Percentiles rank a stretch among this genome's conserved stretches.
Conservation (phyloP, 148 eudicot species). For the Rhododendron molle region DNA sequence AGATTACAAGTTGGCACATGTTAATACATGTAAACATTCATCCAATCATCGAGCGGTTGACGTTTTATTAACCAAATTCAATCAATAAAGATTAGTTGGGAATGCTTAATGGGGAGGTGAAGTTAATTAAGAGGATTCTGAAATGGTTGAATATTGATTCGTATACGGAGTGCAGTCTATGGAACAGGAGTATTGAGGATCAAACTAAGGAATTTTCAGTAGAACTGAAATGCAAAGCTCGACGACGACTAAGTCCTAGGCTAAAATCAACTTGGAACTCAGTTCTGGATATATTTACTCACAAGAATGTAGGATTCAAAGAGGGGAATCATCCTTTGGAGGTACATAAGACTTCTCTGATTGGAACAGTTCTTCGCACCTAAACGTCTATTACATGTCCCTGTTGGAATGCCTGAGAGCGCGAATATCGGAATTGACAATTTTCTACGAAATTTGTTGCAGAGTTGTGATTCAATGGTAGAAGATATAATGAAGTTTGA, state of each 20-base stretch:
- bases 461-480: not conserved
- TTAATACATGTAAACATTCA: not conserved
- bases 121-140: too few relatives aligned
- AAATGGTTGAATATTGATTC: too few relatives aligned
- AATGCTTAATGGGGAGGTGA: not conserved
- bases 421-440: not conserved
- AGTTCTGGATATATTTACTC: too few relatives aligned
- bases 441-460: not conserved
- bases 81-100: not conserved
- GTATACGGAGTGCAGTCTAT: too few relatives aligned
- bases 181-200: not conserved
- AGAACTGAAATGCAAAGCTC: not conserved
- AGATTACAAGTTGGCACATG: not conserved
- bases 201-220: not conserved
- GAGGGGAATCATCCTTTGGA: too few relatives aligned
- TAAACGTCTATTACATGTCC: not conserved
- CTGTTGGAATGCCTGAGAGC: not conserved
- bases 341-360: too few relatives aligned
- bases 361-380: too few relatives aligned
- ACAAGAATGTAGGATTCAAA: too few relatives aligned
- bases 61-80: not conserved
- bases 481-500: not conserved
- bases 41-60: not conserved
- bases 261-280: too few relatives aligned
- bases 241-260: not conserved